Evolutionary conservation across 805 yeast genomes (phyloP).

Genomic region (Wickerhamomyces silvicola): DNA sequence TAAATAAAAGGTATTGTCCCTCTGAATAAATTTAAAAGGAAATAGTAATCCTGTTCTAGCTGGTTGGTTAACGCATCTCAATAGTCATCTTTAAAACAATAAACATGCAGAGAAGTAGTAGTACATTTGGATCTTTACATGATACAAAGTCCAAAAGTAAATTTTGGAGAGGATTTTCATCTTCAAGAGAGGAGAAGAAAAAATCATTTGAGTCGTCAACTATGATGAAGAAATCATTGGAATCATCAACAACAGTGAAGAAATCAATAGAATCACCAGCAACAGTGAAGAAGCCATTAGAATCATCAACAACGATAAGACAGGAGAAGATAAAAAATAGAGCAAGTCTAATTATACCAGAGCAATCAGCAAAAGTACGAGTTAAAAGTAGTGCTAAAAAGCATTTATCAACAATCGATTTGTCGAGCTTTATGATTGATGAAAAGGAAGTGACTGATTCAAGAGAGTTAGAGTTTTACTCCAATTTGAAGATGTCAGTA

Average conservation of each 20-base stretch:
- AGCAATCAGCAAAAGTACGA: not conserved
- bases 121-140: conserved; percentile 2
- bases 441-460: conserved; percentile 11
- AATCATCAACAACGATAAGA: not conserved
- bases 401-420: conserved; percentile 11
- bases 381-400: conserved; percentile 3
- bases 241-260: conserved; percentile 2
- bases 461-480: conserved; percentile 19
- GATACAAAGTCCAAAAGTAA: not conserved
- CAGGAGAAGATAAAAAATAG: conserved; percentile 2
- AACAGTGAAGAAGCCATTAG: conserved; percentile 5
- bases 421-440: conserved; percentile 5
- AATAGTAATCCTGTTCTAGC: no score
- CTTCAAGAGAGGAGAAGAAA: conserved; percentile 3
- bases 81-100: no score
- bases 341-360: conserved; percentile 4
- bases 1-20: no score
- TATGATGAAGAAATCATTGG: conserved; percentile 2
- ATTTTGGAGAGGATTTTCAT: not conserved
- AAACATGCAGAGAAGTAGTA: conserved; percentile 7
- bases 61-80: no score
- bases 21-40: no score
- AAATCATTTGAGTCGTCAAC: conserved; percentile 2
- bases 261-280: conserved; percentile 2
- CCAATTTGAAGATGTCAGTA: conserved; percentile 2